Conservation (phyloP, 78 protist species). For the Isochrysis galbana region DNA sequence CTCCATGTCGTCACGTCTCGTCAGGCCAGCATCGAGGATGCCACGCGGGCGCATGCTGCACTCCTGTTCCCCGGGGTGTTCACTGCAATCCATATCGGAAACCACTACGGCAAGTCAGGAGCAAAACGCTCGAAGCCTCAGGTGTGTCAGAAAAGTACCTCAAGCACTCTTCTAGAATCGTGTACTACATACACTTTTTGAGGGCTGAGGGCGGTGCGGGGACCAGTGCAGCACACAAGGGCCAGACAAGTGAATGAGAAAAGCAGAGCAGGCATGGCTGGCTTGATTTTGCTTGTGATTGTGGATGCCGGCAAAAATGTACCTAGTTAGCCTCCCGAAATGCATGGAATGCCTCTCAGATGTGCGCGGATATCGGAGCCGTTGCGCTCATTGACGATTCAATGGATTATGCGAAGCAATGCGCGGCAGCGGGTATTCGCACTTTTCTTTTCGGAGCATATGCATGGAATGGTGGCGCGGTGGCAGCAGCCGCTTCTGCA, state of each 20-base stretch:
- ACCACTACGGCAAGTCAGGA: not conserved
- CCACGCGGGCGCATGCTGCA: not conserved
- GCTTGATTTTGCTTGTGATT: too few relatives aligned
- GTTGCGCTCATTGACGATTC: not conserved
- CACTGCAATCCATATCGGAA: not conserved
- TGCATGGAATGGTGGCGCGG: not conserved
- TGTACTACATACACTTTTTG: too few relatives aligned
- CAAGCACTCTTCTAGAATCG: too few relatives aligned
- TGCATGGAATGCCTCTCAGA: too few relatives aligned
- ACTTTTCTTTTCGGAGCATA: not conserved
- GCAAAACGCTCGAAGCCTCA: not conserved
- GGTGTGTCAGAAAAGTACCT: too few relatives aligned
- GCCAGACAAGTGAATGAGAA: too few relatives aligned
- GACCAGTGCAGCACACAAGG: too few relatives aligned
- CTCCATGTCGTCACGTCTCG: constrained; percentile 16
- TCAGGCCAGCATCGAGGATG: not conserved
- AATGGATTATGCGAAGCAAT: not conserved
- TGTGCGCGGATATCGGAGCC: not conserved
- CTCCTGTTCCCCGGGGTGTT: not conserved
- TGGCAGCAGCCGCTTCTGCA: too few relatives aligned
- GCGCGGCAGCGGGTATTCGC: not conserved
- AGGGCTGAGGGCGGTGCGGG: too few relatives aligned
- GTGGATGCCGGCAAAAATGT: too few relatives aligned
- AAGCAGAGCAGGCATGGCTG: too few relatives aligned
- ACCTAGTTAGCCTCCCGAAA: too few relatives aligned